Evolutionary conservation across 2,329 filamentous ascomycete species (phyloP).

Genomic region (Aureobasidium subglaciale): DNA sequence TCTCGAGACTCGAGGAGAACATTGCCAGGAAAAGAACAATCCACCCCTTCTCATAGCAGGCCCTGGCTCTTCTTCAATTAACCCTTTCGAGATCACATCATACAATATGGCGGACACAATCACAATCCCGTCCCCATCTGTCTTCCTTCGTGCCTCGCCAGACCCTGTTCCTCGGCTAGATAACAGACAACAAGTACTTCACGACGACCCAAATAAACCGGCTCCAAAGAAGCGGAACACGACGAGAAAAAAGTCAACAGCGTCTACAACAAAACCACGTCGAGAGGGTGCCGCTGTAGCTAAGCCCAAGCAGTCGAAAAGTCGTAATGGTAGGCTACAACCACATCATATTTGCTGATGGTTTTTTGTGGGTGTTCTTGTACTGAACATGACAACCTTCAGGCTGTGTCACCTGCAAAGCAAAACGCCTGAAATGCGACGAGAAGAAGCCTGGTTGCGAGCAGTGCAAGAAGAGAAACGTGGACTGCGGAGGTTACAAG

Average conservation of each 20-base stretch:
- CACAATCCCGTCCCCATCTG: slow-evolving; percentile 53
- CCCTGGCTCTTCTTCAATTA: background rate
- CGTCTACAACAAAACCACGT: slow-evolving; percentile 20
- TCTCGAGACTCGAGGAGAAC: slow-evolving; percentile 2
- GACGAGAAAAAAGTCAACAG: slow-evolving; percentile 20
- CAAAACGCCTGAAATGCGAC: slow-evolving; percentile 66
- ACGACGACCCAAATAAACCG: slow-evolving; percentile 22
- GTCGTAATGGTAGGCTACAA: slow-evolving; percentile 56
- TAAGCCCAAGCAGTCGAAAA: slow-evolving; percentile 68
- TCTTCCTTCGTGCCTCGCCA: slow-evolving; percentile 40
- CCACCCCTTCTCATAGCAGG: slow-evolving; percentile 3
- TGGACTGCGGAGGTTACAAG: slow-evolving; percentile 63
- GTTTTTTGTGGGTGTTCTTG: background rate
- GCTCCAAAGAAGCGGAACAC: slow-evolving; percentile 18
- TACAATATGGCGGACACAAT: slow-evolving; percentile 47
- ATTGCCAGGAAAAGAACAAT: slow-evolving; percentile 9
- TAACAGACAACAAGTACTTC: slow-evolving; percentile 21
- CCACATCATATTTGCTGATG: background rate
- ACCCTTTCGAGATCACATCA: slow-evolving; percentile 11
- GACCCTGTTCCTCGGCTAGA: slow-evolving; percentile 22
- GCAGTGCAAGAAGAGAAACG: slow-evolving; percentile 59
- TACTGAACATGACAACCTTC: slow-evolving; percentile 20
- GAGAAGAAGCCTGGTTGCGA: slow-evolving; percentile 62
- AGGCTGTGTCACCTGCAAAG: slow-evolving; percentile 69
- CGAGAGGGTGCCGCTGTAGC: slow-evolving; percentile 32